phyloP scores from a whole-genome alignment of 2,329 filamentous ascomycete species.

The Ciborinia camelliae region DNA sequence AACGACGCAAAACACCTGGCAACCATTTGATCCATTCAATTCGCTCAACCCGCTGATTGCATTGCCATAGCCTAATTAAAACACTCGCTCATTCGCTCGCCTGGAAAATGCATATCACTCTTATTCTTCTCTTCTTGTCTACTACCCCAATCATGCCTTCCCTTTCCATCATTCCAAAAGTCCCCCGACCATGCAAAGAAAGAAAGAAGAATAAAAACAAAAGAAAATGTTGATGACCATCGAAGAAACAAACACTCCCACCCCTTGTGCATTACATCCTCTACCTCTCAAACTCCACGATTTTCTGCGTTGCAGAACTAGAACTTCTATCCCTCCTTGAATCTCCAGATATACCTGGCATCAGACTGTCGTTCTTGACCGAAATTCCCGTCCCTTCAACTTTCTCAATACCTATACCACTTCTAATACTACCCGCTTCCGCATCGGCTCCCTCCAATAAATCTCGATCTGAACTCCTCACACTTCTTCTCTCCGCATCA shows the following conservation, averaged over 20 bases:
- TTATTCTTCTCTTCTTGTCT: neutral
- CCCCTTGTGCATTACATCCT: neutral
- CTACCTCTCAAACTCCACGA: conserved; percentile 46
- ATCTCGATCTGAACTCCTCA: conserved; percentile 65
- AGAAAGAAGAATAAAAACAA: neutral
- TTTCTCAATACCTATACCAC: conserved; percentile 28
- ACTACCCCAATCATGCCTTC: neutral
- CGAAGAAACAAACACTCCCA: neutral
- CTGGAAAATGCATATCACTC: conserved; percentile 14
- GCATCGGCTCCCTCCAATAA: conserved; percentile 72
- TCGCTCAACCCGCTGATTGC: neutral
- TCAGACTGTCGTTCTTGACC: conserved; percentile 7
- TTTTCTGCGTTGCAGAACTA: conserved; percentile 40
- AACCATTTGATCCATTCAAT: neutral
- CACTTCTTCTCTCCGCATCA: conserved; percentile 60
- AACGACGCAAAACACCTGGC: conserved; percentile 1
- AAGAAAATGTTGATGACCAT: neutral
- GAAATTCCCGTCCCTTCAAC: conserved; percentile 24
- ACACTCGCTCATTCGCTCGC: conserved; percentile 5
- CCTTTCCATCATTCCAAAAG: neutral
- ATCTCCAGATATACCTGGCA: conserved; percentile 22
- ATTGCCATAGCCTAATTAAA: neutral
- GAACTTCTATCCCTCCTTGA: conserved; percentile 29
- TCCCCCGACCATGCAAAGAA: neutral
- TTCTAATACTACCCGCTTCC: conserved; percentile 50